Percentiles rank a stretch among this genome's conserved stretches.
Conservation (phyloP, 2,329 filamentous ascomycete species). For the Dactylonectria estremocensis region DNA sequence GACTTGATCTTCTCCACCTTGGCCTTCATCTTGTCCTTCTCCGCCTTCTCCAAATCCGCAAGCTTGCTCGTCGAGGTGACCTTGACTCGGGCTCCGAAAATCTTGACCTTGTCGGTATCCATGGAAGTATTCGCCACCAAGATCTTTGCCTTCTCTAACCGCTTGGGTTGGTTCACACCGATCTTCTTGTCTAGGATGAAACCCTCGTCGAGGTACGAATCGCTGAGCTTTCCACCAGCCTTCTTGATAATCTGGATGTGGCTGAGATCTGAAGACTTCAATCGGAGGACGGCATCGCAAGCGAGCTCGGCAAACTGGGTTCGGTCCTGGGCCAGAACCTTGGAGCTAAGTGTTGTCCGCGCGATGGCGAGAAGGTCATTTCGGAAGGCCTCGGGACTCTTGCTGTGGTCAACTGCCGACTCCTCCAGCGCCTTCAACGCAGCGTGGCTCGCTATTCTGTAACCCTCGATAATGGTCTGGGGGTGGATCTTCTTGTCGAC, state of each 20-base stretch:
- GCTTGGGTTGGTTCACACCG: constrained; percentile 97
- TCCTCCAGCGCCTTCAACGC: constrained; percentile 88
- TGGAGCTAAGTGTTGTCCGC: constrained; percentile 95
- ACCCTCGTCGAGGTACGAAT: constrained; percentile 97
- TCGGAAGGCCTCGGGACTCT: constrained; percentile 85
- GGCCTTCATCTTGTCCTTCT: constrained; percentile 99
- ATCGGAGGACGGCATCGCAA: constrained; percentile 89
- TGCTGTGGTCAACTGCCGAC: constrained; percentile 91
- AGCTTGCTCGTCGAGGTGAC: constrained; percentile 96
- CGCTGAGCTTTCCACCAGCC: constrained; percentile 95
- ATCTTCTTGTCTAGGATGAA: constrained; percentile 99
- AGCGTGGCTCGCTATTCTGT: constrained; percentile 94
- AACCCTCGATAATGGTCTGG: constrained; percentile 99
- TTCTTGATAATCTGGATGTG: constrained; percentile 99
- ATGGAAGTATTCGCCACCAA: constrained; percentile 98
- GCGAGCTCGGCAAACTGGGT: constrained; percentile 93
- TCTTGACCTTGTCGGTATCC: constrained; percentile 99
- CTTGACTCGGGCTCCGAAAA: constrained; percentile 97
- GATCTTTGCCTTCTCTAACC: constrained; percentile 98
- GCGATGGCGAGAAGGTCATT: constrained; percentile 93
- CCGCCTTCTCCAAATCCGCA: constrained; percentile 97
- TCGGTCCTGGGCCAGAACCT: constrained; percentile 94
- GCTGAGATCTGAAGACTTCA: constrained; percentile 93
- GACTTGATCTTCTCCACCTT: constrained; percentile 99
- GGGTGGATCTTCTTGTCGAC: constrained; percentile 99